These are phyloP conservation scores for Blastobotrys chiropterorum DNA, from an alignment of 805 yeast genomes.

Conservation along the genomic window DNA sequence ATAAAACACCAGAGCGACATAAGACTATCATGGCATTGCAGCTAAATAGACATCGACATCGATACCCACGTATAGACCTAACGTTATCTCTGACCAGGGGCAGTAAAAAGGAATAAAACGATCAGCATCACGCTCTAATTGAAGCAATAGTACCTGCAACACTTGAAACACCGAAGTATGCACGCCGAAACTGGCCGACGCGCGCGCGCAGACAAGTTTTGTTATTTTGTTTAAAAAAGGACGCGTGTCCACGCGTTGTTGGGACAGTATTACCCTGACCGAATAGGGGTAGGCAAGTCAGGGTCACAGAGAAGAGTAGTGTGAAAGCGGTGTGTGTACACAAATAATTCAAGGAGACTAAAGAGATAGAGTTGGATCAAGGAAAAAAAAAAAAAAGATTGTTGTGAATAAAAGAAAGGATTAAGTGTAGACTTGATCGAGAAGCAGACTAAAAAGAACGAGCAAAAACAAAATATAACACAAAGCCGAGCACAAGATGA, in stretches of 20 bases:
- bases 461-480: constrained; percentile 1
- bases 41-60: too few species aligned
- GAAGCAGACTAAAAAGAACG: not conserved
- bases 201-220: not conserved
- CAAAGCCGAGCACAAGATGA: constrained; percentile 20
- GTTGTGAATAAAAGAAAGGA: not conserved
- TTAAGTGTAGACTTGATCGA: constrained; percentile 3
- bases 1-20: too few species aligned
- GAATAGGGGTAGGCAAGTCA: too few species aligned
- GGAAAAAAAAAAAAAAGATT: too few species aligned
- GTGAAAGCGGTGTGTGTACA: not conserved
- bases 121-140: too few species aligned
- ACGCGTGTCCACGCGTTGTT: not conserved
- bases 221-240: too few species aligned
- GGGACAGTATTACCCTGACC: not conserved
- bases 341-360: not conserved
- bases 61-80: too few species aligned
- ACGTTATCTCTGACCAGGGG: too few species aligned
- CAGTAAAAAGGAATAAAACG: too few species aligned
- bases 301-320: too few species aligned
- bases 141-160: not conserved
- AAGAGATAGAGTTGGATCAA: not conserved
- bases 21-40: too few species aligned
- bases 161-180: not conserved
- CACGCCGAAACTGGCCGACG: not conserved